phyloP scores from a whole-genome alignment of 192 early-diverging fungal species.

The Backusella parvicylindrica region DNA sequence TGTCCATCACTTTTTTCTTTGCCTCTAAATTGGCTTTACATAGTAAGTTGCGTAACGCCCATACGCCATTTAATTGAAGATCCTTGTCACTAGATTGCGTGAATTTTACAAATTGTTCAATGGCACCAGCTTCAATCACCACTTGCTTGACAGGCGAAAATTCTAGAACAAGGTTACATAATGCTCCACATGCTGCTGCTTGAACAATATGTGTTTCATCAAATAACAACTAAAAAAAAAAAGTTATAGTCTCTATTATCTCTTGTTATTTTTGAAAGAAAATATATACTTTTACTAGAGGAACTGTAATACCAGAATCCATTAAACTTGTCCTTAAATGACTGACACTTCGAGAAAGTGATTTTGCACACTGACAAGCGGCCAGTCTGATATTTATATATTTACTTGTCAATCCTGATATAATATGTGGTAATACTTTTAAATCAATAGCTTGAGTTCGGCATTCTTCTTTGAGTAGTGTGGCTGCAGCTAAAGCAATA shows the following conservation, averaged over 20 bases:
- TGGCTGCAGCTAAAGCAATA: slow-evolving; percentile 66
- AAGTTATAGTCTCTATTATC: neutral
- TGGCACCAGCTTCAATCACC: slow-evolving; percentile 70
- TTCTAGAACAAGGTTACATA: slow-evolving; percentile 86
- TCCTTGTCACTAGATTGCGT: slow-evolving; percentile 42
- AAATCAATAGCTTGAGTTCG: slow-evolving; percentile 71
- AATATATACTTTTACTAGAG: slow-evolving; percentile 62
- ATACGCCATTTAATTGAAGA: slow-evolving; percentile 70
- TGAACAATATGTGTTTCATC: slow-evolving; percentile 62
- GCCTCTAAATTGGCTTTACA: slow-evolving; percentile 62
- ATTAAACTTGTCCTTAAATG: slow-evolving; percentile 74
- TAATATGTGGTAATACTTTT: slow-evolving; percentile 74
- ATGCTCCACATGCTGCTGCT: slow-evolving; percentile 65
- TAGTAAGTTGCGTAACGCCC: slow-evolving; percentile 81
- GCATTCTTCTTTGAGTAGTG: slow-evolving; percentile 67
- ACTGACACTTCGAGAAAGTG: slow-evolving; percentile 75
- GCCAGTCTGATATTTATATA: slow-evolving; percentile 63
- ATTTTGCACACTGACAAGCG: slow-evolving; percentile 74
- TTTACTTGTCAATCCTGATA: slow-evolving; percentile 58
- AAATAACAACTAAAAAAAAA: slow-evolving; percentile 41
- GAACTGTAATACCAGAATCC: slow-evolving; percentile 67
- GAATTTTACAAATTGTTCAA: slow-evolving; percentile 64
- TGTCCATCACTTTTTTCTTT: slow-evolving; percentile 65
- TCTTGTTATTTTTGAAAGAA: too few relatives aligned
- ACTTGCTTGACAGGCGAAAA: slow-evolving; percentile 77